These are phyloP conservation scores for Trichoderma lentiforme DNA, from an alignment of 2,329 filamentous ascomycete species.

Conservation along the genomic window DNA sequence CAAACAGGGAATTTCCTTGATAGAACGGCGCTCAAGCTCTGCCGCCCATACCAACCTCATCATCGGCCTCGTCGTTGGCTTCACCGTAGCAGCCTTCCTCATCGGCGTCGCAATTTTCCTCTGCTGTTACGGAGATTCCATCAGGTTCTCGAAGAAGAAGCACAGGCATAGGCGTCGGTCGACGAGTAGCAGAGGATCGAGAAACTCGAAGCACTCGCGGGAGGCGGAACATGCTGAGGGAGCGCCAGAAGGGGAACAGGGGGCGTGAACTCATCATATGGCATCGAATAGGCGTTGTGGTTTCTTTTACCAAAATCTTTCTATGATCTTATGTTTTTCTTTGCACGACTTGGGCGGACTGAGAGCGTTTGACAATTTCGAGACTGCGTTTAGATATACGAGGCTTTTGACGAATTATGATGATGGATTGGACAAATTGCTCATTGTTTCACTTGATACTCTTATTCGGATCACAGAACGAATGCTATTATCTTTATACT, in stretches of 20 bases:
- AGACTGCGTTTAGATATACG: neutral
- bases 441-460: neutral
- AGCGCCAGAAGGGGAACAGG: neutral
- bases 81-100: conserved; percentile 41
- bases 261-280: neutral
- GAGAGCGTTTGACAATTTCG: neutral
- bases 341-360: neutral
- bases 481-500: neutral
- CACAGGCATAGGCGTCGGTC: conserved; percentile 15
- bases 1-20: neutral
- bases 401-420: neutral
- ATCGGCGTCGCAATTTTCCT: conserved; percentile 37
- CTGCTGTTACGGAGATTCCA: conserved; percentile 39
- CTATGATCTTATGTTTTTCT: neutral
- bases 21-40: conserved; percentile 24
- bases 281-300: neutral
- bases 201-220: conserved; percentile 34
- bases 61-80: conserved; percentile 43
- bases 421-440: neutral
- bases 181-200: conserved; percentile 35
- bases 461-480: neutral
- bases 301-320: neutral
- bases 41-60: conserved; percentile 37
- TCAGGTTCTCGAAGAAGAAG: conserved; percentile 33
- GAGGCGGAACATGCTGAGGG: conserved; percentile 15